Conservation (phyloP, 1,284 basidiomycete genomes). For the Cystobasidium pallidum region DNA sequence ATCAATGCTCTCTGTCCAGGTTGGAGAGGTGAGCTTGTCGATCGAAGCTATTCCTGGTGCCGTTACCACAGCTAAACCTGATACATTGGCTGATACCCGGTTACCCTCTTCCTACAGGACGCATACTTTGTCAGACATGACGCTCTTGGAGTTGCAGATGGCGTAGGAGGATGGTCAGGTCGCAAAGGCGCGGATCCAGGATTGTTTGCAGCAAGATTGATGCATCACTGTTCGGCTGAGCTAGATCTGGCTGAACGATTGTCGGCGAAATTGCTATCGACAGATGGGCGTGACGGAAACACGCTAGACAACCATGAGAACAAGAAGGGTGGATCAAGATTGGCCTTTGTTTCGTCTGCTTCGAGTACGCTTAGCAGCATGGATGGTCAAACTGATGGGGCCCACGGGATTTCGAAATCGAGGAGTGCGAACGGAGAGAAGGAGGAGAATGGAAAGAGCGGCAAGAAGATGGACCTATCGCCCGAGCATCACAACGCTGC, state of each 20-base stretch:
- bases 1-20: conserved; percentile 52
- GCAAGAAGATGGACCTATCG: neutral
- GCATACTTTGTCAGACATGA: conserved; percentile 79
- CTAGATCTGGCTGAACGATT: neutral
- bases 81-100: neutral
- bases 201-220: conserved; percentile 78
- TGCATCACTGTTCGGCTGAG: conserved; percentile 70
- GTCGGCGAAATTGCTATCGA: neutral
- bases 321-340: conserved; percentile 8
- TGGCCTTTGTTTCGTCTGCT: conserved; percentile 17
- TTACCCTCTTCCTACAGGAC: conserved; percentile 60
- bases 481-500: conserved; percentile 3
- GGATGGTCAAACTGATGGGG: neutral
- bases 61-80: no score
- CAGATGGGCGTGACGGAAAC: neutral
- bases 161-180: conserved; percentile 82
- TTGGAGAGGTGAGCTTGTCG: conserved; percentile 46
- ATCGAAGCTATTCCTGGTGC: neutral
- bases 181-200: conserved; percentile 65
- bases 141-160: conserved; percentile 84
- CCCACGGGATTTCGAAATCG: neutral
- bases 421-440: neutral
- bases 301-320: neutral
- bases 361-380: neutral
- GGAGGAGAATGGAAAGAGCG: neutral